These are phyloP conservation scores for Aotearoamyces nothofagi DNA, from an alignment of 2,329 filamentous ascomycete species.

Conservation along the genomic window DNA sequence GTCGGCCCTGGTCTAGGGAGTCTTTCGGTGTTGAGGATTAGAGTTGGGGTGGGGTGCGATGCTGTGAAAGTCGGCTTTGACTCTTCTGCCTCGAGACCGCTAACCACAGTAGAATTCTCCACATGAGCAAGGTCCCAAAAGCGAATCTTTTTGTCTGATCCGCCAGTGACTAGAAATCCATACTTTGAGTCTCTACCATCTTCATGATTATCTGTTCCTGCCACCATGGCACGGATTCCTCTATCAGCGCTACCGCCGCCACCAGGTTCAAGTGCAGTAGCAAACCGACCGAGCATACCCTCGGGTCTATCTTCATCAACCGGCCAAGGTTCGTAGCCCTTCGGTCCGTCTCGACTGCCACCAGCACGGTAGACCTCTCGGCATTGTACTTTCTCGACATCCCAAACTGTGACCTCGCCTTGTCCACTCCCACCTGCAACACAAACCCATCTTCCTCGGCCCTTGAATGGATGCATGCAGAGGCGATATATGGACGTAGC, in stretches of 20 bases:
- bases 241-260: conserved; percentile 39
- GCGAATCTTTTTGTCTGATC: conserved; percentile 77
- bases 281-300: conserved; percentile 75
- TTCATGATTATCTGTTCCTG: conserved; percentile 55
- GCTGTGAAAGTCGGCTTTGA: conserved; percentile 58
- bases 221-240: conserved; percentile 61
- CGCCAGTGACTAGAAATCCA: conserved; percentile 75
- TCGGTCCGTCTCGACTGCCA: conserved; percentile 41
- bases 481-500: conserved; percentile 69
- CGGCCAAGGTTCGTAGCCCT: conserved; percentile 69
- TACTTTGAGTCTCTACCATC: conserved; percentile 59
- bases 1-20: conserved; percentile 14
- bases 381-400: conserved; percentile 78
- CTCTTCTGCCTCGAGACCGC: conserved; percentile 58
- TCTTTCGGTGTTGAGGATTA: conserved; percentile 50
- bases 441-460: conserved; percentile 71
- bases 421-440: conserved; percentile 76
- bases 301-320: conserved; percentile 83
- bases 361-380: conserved; percentile 70
- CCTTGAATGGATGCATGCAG: conserved; percentile 61
- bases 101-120: conserved; percentile 68
- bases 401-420: conserved; percentile 90
- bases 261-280: conserved; percentile 52
- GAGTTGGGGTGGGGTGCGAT: conserved; percentile 43
- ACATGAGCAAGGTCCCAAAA: conserved; percentile 82